Evolutionary conservation across 108 stramenopile species (phyloP), one percentile per base, ranked within the genome.

Genomic region (Stephanodiscus minutulus): DNA sequence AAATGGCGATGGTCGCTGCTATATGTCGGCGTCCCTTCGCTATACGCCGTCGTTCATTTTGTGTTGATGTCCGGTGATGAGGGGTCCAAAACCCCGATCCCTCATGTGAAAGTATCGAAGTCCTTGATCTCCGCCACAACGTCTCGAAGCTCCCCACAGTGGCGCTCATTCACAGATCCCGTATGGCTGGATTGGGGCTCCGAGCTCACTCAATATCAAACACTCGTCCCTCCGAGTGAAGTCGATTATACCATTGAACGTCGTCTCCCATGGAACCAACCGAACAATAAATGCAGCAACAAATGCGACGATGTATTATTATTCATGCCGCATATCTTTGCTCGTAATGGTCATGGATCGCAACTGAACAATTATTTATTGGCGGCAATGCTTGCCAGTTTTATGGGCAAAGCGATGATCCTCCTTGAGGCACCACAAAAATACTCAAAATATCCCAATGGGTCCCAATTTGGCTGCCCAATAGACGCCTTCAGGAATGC

Each of bases 391-490:
- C 11, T 72, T 15, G 71, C 71, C 17, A 72, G 57, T 43, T 72
- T 28, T 61, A 27, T 72, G 37, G 37, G 37, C 3, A 62, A 63
- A 33, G 61, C 71, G 6, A 61, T 72, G 61, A 39, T 72, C 5
- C 18, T 72, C 17, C 39, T 72, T 5, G 71, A 72, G n/a, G 36
- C 69, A 15, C 57, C 69, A 20, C 52, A 35, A 41, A 61, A 60
- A 28, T 31, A 28, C 50, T 35, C 50, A 17, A 66, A 47, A 36
- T 77, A 66, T 69, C 44, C 60, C 0, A 43, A 44, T 44, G 77
- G 57, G 13, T 57, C 54, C 24, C 77, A 77, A 54, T 77, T 77
- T 44, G 77, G 77, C 20, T 77, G 77, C 58, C 77, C 77, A 0
- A 57, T 48, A 1, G 77, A 70, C 36, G 48, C 70, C 9, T 70